Percentiles rank a stretch among this genome's conserved stretches.
These are phyloP conservation scores for Poterioochromonas sp. DNA, from an alignment of 352 stramenopile species.

Conservation along the genomic window DNA sequence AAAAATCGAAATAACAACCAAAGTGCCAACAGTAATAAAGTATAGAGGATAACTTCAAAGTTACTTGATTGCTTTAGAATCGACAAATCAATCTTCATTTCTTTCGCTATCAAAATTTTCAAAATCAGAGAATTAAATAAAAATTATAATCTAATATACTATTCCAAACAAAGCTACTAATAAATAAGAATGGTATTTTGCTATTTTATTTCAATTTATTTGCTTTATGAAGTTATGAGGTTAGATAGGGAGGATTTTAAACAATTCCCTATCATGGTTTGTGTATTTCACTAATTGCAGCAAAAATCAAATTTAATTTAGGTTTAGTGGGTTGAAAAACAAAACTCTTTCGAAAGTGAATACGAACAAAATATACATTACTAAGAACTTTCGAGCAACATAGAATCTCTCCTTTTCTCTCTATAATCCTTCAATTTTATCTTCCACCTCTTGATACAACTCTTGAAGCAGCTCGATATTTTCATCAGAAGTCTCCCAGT, in stretches of 20 bases:
- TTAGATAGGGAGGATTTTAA: neutral
- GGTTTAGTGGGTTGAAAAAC: neutral
- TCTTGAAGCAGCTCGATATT: slow-evolving; percentile 71
- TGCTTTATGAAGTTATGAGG: neutral
- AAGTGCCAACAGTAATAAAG: neutral
- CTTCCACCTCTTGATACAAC: slow-evolving; percentile 70
- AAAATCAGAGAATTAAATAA: too few relatives aligned
- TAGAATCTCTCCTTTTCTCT: neutral
- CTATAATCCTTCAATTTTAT: slow-evolving; percentile 72
- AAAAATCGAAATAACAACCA: neutral
- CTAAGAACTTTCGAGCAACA: too few relatives aligned
- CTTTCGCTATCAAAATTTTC: too few relatives aligned
- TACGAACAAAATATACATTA: neutral
- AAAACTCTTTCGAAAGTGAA: neutral
- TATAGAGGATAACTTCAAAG: slow-evolving; percentile 1
- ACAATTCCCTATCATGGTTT: neutral
- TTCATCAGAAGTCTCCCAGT: slow-evolving; percentile 71
- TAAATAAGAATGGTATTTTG: too few relatives aligned
- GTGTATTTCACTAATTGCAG: too few relatives aligned
- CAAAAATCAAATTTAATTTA: too few relatives aligned
- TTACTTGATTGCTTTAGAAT: neutral
- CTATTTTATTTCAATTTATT: neutral
- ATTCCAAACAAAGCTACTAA: too few relatives aligned
- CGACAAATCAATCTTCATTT: too few relatives aligned
- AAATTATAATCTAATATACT: too few relatives aligned